Percentiles rank a stretch among this genome's conserved stretches.
Conservation (phyloP, 2,329 filamentous ascomycete genomes). For the Colletotrichum coccodes region DNA sequence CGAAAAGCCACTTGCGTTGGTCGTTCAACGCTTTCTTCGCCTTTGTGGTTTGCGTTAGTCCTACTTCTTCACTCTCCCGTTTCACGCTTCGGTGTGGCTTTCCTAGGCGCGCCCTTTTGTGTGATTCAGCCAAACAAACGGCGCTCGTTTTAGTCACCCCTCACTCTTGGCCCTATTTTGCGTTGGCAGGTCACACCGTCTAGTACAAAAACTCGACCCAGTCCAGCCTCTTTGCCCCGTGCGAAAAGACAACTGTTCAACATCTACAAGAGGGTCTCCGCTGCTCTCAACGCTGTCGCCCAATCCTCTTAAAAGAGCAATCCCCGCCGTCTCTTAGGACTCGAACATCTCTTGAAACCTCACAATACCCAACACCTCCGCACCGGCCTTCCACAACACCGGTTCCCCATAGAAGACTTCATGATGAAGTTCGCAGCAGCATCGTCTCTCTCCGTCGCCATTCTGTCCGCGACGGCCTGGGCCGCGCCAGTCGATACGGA, state of each 20-base stretch:
- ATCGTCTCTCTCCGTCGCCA: background rate
- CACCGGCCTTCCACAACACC: background rate
- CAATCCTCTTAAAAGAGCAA: background rate
- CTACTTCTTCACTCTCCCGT: background rate
- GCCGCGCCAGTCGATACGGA: slow-evolving; percentile 18
- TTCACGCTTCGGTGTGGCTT: slow-evolving; percentile 26
- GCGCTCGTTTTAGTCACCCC: background rate
- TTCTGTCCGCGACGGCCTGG: background rate
- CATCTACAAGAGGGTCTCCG: background rate
- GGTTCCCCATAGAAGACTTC: background rate
- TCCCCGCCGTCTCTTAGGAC: background rate
- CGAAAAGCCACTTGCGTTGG: slow-evolving; percentile 4
- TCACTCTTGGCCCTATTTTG: background rate
- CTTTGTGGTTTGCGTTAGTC: background rate
- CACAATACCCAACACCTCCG: background rate
- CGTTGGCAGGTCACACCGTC: background rate
- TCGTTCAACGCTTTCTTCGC: background rate
- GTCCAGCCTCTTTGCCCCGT: background rate
- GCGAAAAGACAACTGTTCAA: too few relatives aligned
- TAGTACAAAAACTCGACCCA: background rate
- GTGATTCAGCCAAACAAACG: background rate
- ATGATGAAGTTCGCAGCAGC: slow-evolving; percentile 10
- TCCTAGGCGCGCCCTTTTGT: background rate
- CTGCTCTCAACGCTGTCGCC: background rate
- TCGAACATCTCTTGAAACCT: background rate